A percentile compares a stretch with the other conserved stretches of the same genome.
Conservation (phyloP, 805 yeast species). For the Candida takata region DNA sequence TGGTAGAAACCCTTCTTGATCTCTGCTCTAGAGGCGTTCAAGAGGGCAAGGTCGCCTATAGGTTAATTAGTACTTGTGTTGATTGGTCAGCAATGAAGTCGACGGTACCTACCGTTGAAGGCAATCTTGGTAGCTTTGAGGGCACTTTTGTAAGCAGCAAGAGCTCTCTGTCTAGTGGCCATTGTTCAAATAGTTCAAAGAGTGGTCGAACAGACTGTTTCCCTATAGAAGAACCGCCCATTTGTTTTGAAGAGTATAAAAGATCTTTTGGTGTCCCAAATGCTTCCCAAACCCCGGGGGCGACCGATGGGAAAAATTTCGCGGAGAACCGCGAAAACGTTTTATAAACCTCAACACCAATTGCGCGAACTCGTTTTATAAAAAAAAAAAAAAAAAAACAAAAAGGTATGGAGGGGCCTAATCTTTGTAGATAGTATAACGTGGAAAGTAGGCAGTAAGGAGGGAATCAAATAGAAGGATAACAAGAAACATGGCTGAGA, state of each 20-base stretch:
- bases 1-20: constrained; percentile 47
- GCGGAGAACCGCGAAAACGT: background rate
- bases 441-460: too few relatives aligned
- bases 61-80: constrained; percentile 14
- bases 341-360: background rate
- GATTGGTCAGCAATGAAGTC: background rate
- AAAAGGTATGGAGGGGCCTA: too few relatives aligned
- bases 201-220: too few relatives aligned
- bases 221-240: too few relatives aligned
- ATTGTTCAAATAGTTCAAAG: background rate
- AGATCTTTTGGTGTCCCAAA: too few relatives aligned
- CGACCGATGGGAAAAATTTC: too few relatives aligned
- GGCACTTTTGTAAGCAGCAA: constrained; percentile 57
- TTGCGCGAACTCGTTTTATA: background rate
- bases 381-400: background rate
- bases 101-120: constrained; percentile 32
- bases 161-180: constrained; percentile 25
- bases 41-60: constrained; percentile 31
- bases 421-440: too few relatives aligned
- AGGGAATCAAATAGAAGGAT: too few relatives aligned
- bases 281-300: too few relatives aligned
- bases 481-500: too few relatives aligned
- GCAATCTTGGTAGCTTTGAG: constrained; percentile 60
- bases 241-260: too few relatives aligned
- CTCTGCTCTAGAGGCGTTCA: constrained; percentile 53